Base-by-base conservation (phyloP, 495 filamentous ascomycete genomes). In the Hypoxylon crocopeplum region DNA sequence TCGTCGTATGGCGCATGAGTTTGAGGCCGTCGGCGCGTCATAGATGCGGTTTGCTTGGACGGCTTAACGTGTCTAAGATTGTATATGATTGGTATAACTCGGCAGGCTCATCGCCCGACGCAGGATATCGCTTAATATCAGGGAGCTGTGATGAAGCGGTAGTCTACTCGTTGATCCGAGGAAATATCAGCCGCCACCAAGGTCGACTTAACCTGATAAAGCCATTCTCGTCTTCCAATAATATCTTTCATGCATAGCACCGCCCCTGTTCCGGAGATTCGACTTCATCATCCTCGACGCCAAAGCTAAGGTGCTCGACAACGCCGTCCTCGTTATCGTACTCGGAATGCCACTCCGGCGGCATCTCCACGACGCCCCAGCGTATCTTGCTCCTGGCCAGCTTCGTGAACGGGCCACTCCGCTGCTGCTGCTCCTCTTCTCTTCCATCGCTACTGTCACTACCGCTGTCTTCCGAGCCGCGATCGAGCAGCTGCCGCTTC, bases 311-410 rank as follows among this genome's bases (percentile, higher is more conserved):
- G 30, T 56, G 56, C 20, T 33, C 56, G 10, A 52, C 48, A 10
- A 20, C 11, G 2, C 40, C 56, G 11, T 51, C 37, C 11, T 45
- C 54, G 24, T 47, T 30, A 5, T 52, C 40, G 12, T 60, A 41
- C 30, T 60, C 45, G 7, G 44, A 29, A 13, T 60, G 21, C 56
- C 56, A 60, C 20, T 55, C 61, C 7, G 48, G 45, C 1, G 55
- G 49, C 55, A 64, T 64, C 44, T 49, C 8, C 1, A 64, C 61
- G 19, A 59, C 45, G 19, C 61, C 61, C 61, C 61, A 64, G 16
- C 55, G 61, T 8, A 64, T 51, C 44, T 50, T 59, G 38, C 61
- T 59, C 19, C 50, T 40, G 2, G 61, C 61, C 12, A 64, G 55
- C 25, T 55, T 59, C 13, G 38, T 46, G 20, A 64, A 56, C 16